These are phyloP conservation scores for Taiozyma onychis DNA, from an alignment of 1,139 yeast species.

Conservation along the genomic window DNA sequence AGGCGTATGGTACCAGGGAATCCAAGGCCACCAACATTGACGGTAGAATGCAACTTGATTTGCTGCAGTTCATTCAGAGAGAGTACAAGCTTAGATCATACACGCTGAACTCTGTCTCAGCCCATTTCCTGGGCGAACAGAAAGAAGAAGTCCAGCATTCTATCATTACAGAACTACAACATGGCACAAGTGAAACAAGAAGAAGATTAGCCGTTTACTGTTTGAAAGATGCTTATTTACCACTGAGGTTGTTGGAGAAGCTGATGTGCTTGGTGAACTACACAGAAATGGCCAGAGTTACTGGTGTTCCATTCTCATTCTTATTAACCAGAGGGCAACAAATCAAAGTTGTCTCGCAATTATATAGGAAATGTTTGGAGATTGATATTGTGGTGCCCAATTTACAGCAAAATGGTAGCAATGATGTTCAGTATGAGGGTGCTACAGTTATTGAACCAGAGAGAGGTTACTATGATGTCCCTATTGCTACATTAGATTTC, in stretches of 20 bases:
- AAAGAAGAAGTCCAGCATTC: conserved; percentile 98
- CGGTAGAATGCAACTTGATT: conserved; percentile 92
- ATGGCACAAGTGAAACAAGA: conserved; percentile 89
- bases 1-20: conserved; percentile 95
- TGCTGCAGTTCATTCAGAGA: conserved; percentile 88
- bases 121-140: conserved; percentile 90
- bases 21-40: conserved; percentile 88
- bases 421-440: conserved; percentile 93
- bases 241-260: conserved; percentile 80
- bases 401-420: conserved; percentile 70
- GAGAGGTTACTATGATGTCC: conserved; percentile 94
- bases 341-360: conserved; percentile 92
- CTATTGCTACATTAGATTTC: conserved; percentile 97
- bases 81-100: conserved; percentile 93
- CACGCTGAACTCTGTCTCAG: conserved; percentile 91
- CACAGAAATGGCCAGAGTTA: conserved; percentile 99
- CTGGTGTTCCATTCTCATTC: conserved; percentile 96
- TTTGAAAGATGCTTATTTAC: conserved; percentile 91
- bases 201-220: conserved; percentile 95
- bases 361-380: conserved; percentile 85
- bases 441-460: conserved; percentile 97
- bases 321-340: conserved; percentile 92
- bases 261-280: conserved; percentile 95
- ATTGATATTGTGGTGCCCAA: conserved; percentile 88
- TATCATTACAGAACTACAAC: conserved; percentile 89